phyloP scores from a whole-genome alignment of 2,329 filamentous ascomycete genomes.

The Taxawa tesnikishii region DNA sequence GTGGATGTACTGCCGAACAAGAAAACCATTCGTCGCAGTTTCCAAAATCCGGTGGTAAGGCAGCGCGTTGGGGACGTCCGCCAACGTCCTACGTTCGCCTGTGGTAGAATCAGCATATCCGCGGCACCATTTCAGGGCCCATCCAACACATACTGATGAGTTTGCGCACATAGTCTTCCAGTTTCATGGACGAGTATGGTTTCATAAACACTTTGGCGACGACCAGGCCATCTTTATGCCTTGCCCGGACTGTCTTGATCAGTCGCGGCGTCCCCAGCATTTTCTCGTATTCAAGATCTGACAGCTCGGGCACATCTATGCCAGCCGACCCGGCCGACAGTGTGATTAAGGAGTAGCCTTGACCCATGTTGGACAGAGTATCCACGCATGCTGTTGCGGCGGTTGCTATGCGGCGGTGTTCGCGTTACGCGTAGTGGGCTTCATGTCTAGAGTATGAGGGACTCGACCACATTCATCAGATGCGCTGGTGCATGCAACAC shows the following conservation, averaged over 20 bases:
- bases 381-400: no score
- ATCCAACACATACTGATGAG: conserved; percentile 5
- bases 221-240: conserved; percentile 80
- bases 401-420: no score
- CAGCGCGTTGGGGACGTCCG: conserved; percentile 80
- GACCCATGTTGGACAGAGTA: conserved; percentile 74
- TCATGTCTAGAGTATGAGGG: no score
- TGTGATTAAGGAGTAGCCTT: conserved; percentile 88
- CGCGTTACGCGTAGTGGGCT: no score
- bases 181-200: conserved; percentile 46
- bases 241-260: conserved; percentile 89
- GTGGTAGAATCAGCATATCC: neutral
- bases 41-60: conserved; percentile 85
- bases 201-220: conserved; percentile 94
- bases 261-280: conserved; percentile 85
- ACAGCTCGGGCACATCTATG: conserved; percentile 86
- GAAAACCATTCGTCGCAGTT: conserved; percentile 79
- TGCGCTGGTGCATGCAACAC: no score
- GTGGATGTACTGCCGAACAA: conserved; percentile 90
- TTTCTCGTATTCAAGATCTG: conserved; percentile 83
- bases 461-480: no score
- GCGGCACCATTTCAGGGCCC: no score
- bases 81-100: conserved; percentile 70
- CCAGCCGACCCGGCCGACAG: conserved; percentile 83
- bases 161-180: conserved; percentile 5